These are phyloP conservation scores for Penicillium paradoxum DNA, from an alignment of 495 filamentous ascomycete species.

Conservation along the genomic window DNA sequence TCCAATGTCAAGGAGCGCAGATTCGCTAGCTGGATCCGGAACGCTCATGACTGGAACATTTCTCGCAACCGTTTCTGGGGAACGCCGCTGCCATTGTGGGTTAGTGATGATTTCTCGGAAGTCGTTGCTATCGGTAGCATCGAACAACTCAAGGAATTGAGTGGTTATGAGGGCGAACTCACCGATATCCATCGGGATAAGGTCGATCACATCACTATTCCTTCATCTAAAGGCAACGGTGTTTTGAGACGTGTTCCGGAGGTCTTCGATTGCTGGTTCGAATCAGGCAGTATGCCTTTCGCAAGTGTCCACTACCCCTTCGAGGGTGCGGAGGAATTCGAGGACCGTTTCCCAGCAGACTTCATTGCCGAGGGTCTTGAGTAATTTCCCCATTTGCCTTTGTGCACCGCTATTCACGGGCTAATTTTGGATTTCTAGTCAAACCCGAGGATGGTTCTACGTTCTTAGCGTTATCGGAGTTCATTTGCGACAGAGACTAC, in stretches of 20 bases:
- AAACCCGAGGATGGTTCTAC: constrained; percentile 97
- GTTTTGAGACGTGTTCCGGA: constrained; percentile 75
- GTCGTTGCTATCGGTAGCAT: constrained; percentile 83
- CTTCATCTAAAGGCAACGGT: constrained; percentile 83
- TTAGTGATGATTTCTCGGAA: constrained; percentile 82
- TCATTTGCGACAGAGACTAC: constrained; percentile 81
- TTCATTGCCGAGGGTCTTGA: constrained; percentile 97
- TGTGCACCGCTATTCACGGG: neutral
- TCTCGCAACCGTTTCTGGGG: constrained; percentile 97
- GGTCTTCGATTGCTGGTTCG: constrained; percentile 98
- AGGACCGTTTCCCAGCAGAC: constrained; percentile 81
- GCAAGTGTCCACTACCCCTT: constrained; percentile 92
- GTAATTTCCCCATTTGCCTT: neutral
- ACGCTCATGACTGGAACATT: constrained; percentile 97
- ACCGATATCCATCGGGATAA: constrained; percentile 93
- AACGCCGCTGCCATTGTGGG: constrained; percentile 90
- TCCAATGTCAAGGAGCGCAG: constrained; percentile 86
- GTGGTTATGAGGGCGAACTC: constrained; percentile 78
- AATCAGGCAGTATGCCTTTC: constrained; percentile 95
- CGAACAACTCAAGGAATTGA: constrained; percentile 78
- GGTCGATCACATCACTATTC: constrained; percentile 94
- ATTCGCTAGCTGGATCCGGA: constrained; percentile 81
- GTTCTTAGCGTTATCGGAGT: constrained; percentile 86
- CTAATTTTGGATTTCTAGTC: constrained; percentile 24
- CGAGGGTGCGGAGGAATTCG: constrained; percentile 80